Evolutionary conservation across 345 rosid species (phyloP).

Genomic region (Linum lewisii): DNA sequence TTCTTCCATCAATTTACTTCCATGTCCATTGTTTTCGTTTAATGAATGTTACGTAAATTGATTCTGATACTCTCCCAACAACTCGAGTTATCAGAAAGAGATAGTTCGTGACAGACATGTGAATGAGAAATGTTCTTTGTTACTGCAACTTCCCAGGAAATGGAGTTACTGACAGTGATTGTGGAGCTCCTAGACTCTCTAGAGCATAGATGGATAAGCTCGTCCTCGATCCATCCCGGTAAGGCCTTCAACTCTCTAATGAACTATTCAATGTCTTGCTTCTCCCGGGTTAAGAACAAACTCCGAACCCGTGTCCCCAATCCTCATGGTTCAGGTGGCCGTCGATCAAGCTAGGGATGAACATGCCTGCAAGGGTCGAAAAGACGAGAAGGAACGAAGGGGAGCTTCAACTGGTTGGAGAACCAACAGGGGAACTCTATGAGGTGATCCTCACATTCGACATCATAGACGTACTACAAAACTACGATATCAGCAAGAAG

Average conservation of each 20-base stretch:
- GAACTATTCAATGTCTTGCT: too few species aligned
- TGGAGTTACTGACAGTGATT: conserved; percentile 27
- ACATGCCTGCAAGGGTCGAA: conserved; percentile 72
- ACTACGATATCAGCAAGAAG: too few species aligned
- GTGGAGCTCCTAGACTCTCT: conserved; percentile 40
- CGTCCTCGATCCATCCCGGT: conserved; percentile 56
- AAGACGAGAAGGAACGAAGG: conserved; percentile 59
- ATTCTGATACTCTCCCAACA: too few species aligned
- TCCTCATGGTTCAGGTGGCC: conserved; percentile 68
- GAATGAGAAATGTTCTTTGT: too few species aligned
- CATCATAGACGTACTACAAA: too few species aligned
- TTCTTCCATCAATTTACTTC: conserved; percentile 11
- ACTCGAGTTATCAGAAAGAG: too few species aligned
- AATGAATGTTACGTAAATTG: conserved; percentile 13
- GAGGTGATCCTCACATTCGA: conserved; percentile 67
- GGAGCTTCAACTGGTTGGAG: conserved; percentile 73
- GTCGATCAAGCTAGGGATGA: conserved; percentile 59
- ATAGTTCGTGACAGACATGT: too few species aligned
- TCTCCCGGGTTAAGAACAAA: too few species aligned
- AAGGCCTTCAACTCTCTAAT: conserved; percentile 13
- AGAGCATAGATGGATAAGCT: conserved; percentile 45
- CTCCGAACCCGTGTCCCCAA: too few species aligned
- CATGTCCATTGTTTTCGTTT: not conserved
- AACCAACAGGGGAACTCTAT: conserved; percentile 68
- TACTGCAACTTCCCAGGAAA: conserved; percentile 43